These are phyloP conservation scores for Microsporum canis DNA, from an alignment of 2,329 filamentous ascomycete species.

Conservation along the genomic window DNA sequence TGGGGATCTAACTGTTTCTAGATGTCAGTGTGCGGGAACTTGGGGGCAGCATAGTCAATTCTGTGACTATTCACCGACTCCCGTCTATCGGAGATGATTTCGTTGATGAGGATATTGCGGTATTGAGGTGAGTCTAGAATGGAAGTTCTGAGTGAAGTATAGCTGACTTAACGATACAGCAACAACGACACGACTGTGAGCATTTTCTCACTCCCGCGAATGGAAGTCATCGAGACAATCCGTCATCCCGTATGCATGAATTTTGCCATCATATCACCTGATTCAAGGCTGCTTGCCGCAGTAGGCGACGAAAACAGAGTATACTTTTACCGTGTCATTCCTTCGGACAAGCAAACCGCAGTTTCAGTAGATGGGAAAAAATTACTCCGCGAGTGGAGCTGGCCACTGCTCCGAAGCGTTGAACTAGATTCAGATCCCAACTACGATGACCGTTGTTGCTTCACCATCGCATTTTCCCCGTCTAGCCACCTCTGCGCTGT, in stretches of 20 bases:
- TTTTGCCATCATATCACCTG: constrained; percentile 83
- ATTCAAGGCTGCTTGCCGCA: constrained; percentile 67
- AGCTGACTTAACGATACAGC: constrained; percentile 54
- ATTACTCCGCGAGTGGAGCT: constrained; percentile 31
- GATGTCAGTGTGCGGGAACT: constrained; percentile 47
- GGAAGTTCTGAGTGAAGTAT: constrained; percentile 33
- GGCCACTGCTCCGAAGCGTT: constrained; percentile 30
- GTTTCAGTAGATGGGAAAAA: constrained; percentile 22
- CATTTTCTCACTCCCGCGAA: constrained; percentile 63
- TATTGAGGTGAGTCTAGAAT: constrained; percentile 34
- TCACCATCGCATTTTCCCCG: constrained; percentile 40
- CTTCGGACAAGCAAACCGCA: constrained; percentile 24
- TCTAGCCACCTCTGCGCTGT: constrained; percentile 39
- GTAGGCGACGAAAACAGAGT: constrained; percentile 80
- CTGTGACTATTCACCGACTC: constrained; percentile 52
- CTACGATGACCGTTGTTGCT: constrained; percentile 36
- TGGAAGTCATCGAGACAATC: constrained; percentile 57
- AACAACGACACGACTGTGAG: constrained; percentile 90
- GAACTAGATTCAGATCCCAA: constrained; percentile 32
- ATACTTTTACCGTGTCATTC: constrained; percentile 56
- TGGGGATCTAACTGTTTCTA: constrained; percentile 20
- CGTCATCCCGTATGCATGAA: constrained; percentile 79
- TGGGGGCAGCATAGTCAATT: constrained; percentile 55
- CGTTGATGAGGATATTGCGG: constrained; percentile 46
- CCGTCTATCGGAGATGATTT: constrained; percentile 30